Conservation (phyloP, 768 basidiomycete genomes). For the Dioszegia crocea region DNA sequence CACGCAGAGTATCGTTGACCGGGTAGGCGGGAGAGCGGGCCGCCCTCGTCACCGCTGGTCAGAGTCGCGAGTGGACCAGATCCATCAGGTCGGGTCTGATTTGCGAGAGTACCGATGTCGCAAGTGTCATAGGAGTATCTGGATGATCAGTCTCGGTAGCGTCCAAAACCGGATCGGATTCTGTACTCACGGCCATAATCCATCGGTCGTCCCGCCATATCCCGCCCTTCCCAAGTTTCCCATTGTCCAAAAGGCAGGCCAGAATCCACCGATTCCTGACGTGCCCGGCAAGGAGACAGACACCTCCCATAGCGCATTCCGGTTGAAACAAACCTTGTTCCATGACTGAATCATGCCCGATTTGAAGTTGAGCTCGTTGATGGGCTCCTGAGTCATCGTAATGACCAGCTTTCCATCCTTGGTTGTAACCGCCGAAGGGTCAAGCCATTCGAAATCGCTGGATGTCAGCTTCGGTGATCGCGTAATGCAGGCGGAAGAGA, state of each 20-base stretch:
- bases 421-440: constrained; percentile 68
- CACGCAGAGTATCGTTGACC: constrained; percentile 60
- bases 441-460: constrained; percentile 69
- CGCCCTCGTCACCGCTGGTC: constrained; percentile 38
- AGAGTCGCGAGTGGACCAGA: constrained; percentile 40
- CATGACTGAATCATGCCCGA: constrained; percentile 49
- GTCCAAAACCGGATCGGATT: constrained; percentile 49
- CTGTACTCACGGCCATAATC: constrained; percentile 48
- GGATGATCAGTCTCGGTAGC: neutral
- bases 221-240: constrained; percentile 80
- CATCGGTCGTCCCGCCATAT: constrained; percentile 79
- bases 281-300: constrained; percentile 51
- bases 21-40: constrained; percentile 45
- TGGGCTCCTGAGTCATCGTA: constrained; percentile 62
- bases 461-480: constrained; percentile 16
- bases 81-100: constrained; percentile 38
- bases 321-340: constrained; percentile 93
- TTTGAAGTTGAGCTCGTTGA: constrained; percentile 66
- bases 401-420: constrained; percentile 68
- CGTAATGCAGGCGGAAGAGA: neutral
- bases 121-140: constrained; percentile 45
- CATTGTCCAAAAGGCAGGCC: constrained; percentile 60
- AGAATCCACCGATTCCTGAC: constrained; percentile 48
- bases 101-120: constrained; percentile 39
- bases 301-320: constrained; percentile 68